Percentiles rank a stretch among this genome's conserved stretches.
These are phyloP conservation scores for Oryza nivara DNA, from an alignment of 176 grass and related monocot species.

Conservation along the genomic window DNA sequence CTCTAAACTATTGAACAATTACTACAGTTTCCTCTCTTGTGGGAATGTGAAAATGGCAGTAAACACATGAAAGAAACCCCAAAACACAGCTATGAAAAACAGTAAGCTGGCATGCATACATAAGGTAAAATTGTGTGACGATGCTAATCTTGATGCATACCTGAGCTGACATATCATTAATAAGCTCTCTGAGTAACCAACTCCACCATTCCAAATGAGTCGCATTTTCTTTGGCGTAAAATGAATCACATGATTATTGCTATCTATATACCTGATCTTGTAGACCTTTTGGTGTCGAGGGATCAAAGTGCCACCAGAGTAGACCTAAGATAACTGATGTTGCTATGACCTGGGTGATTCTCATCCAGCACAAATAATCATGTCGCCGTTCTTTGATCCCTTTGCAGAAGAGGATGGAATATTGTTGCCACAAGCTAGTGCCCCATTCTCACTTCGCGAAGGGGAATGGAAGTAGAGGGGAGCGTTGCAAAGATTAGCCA, in stretches of 20 bases:
- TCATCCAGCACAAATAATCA: slow-evolving; percentile 99
- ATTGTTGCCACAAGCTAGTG: slow-evolving; percentile 81
- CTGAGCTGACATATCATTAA: not conserved
- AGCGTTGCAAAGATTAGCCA: no score
- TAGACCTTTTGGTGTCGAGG: slow-evolving; percentile 57
- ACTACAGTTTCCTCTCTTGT: slow-evolving; percentile 64
- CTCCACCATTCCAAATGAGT: slow-evolving; percentile 3
- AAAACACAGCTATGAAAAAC: slow-evolving; percentile 61
- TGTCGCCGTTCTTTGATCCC: slow-evolving; percentile 84
- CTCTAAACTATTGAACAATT: no score
- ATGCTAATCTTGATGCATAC: slow-evolving; percentile 4
- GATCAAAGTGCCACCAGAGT: slow-evolving; percentile 84
- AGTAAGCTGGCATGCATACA: slow-evolving; percentile 31
- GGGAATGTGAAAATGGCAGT: slow-evolving; percentile 99
- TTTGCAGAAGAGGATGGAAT: slow-evolving; percentile 70
- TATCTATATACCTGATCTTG: slow-evolving; percentile 79
- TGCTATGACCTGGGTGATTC: slow-evolving; percentile 93
- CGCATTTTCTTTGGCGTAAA: not conserved
- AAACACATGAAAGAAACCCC: slow-evolving; percentile 99
- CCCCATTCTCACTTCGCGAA: slow-evolving; percentile 66
- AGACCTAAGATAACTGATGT: slow-evolving; percentile 89
- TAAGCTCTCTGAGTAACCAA: not conserved
- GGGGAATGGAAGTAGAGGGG: no score
- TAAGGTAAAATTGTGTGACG: slow-evolving; percentile 26
- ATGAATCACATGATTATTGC: slow-evolving; percentile 14